These are phyloP conservation scores for Didymella keratinophila DNA, from an alignment of 2,329 filamentous ascomycete species.

Conservation along the genomic window DNA sequence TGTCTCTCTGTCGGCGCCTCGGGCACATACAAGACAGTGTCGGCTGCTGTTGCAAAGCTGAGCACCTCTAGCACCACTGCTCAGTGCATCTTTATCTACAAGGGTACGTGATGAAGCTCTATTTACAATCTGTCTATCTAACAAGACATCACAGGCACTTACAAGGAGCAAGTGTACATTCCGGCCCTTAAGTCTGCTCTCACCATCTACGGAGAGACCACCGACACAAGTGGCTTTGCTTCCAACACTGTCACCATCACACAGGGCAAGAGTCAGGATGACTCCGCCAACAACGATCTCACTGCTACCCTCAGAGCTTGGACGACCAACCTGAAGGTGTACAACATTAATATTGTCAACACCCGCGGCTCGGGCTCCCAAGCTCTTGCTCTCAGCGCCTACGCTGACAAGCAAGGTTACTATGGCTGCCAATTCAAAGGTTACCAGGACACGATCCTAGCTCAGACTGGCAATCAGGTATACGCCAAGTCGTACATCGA, in stretches of 20 bases:
- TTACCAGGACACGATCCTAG: conserved; percentile 63
- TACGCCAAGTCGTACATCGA: conserved; percentile 66
- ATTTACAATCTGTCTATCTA: background rate
- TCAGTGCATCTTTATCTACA: conserved; percentile 69
- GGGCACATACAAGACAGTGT: conserved; percentile 59
- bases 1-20: conserved; percentile 59
- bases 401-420: conserved; percentile 62
- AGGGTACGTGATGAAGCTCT: conserved; percentile 37
- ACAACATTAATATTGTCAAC: conserved; percentile 66
- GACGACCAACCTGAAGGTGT: conserved; percentile 63
- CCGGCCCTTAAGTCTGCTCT: conserved; percentile 58
- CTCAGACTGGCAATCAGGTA: conserved; percentile 60
- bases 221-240: conserved; percentile 58
- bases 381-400: conserved; percentile 63
- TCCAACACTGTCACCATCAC: conserved; percentile 67
- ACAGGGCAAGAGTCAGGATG: conserved; percentile 56
- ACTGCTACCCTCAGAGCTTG: conserved; percentile 61
- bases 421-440: conserved; percentile 65
- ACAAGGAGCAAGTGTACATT: conserved; percentile 68
- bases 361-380: conserved; percentile 58
- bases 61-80: conserved; percentile 58
- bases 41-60: conserved; percentile 66
- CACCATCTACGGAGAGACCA: conserved; percentile 67
- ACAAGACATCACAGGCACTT: conserved; percentile 54
- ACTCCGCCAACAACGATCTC: conserved; percentile 61